Evolutionary conservation across 768 basidiomycete genomes (phyloP).

Genomic region (Sporobolomyces phaffii): DNA sequence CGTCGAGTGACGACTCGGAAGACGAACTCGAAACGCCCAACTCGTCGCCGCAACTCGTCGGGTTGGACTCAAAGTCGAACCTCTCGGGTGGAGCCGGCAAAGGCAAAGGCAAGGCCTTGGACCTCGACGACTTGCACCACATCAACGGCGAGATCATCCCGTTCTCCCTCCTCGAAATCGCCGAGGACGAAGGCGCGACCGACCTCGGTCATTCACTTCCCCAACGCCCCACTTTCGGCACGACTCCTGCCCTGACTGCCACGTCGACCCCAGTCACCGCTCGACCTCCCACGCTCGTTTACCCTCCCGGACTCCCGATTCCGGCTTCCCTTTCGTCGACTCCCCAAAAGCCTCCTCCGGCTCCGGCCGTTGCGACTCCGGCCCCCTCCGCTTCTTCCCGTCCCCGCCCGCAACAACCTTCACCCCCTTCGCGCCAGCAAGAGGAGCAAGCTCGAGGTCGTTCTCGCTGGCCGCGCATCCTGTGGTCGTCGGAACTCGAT

Average conservation of each 20-base stretch:
- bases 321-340: neutral
- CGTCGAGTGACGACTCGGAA: neutral
- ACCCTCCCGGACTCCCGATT: neutral
- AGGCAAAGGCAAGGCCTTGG: conserved; percentile 18
- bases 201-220: neutral
- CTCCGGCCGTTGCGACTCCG: neutral
- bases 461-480: conserved; percentile 34
- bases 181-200: neutral
- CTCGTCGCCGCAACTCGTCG: conserved; percentile 3
- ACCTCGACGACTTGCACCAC: neutral
- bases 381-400: neutral
- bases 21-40: conserved; percentile 15
- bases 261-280: neutral
- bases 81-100: neutral
- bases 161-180: conserved; percentile 5
- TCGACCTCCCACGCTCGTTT: neutral
- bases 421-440: neutral
- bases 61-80: neutral
- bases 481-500: conserved; percentile 35
- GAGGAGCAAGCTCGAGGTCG: conserved; percentile 21
- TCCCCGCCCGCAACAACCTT: neutral
- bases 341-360: neutral
- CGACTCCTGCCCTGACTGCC: neutral
- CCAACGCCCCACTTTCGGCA: conserved; percentile 2
- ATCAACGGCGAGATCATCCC: conserved; percentile 9